Conservation (phyloP, 2,329 filamentous ascomycete genomes). For the Phaeosphaeriaceae sp. region DNA sequence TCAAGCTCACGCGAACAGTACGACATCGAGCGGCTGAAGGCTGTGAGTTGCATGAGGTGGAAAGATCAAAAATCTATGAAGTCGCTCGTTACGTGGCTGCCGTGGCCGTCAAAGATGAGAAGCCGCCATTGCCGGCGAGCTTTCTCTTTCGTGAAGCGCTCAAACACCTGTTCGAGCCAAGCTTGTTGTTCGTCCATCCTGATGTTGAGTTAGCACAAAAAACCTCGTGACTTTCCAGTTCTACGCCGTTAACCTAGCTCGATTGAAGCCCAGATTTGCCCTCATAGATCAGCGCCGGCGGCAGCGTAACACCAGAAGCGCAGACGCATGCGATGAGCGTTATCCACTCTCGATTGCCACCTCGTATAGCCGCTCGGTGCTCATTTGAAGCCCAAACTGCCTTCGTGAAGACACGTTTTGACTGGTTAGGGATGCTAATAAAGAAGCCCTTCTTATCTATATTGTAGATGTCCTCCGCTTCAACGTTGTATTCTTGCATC, state of each 20-base stretch:
- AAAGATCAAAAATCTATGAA: slow-evolving; percentile 18
- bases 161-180: slow-evolving; percentile 10
- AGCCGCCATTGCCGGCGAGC: slow-evolving; percentile 8
- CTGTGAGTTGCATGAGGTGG: not conserved
- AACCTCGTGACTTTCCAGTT: slow-evolving; percentile 4
- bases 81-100: slow-evolving; percentile 12
- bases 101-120: slow-evolving; percentile 22
- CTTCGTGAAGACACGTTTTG: slow-evolving; percentile 1
- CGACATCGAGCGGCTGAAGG: not conserved
- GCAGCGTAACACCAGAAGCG: slow-evolving; percentile 1
- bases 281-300: slow-evolving; percentile 1
- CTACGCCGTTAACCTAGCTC: slow-evolving; percentile 4
- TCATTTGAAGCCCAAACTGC: not conserved
- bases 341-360: slow-evolving; percentile 5
- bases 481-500: slow-evolving; percentile 1
- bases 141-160: slow-evolving; percentile 18
- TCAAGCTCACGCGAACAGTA: too few species aligned
- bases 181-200: slow-evolving; percentile 16
- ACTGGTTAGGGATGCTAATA: not conserved
- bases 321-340: not conserved
- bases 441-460: slow-evolving; percentile 1
- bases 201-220: slow-evolving; percentile 2
- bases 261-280: slow-evolving; percentile 1
- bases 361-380: not conserved
- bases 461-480: not conserved